Evolutionary conservation across 768 basidiomycete genomes (phyloP), one percentile per base, ranked within the genome.

Genomic region (Obba rivulosa): DNA sequence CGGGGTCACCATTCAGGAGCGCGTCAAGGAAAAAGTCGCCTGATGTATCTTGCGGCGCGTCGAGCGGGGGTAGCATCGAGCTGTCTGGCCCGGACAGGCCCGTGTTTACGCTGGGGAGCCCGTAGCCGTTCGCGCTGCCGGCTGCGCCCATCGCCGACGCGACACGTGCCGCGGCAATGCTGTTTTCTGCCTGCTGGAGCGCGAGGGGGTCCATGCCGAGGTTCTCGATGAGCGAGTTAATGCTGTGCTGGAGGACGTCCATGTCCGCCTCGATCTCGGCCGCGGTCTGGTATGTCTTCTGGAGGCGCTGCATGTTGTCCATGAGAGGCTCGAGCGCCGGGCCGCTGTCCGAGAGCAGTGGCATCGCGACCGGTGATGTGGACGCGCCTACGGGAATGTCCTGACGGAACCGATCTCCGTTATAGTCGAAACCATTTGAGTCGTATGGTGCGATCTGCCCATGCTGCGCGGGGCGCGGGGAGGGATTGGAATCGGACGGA

Each of bases 211-310:
- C 84, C 41, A 87, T 63, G 7, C 85, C 86, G 40, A 91, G 74
- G 41, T 76, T 76, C 53, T 85, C 74, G 24, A 92, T 85, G 51
- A 93, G 70, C 5, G 78, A 77, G 50, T 87, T 77, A 37, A 94
- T 81, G 50, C 78, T 81, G 11, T 67, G 69, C 52, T 85, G 79
- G 45, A 92, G 66, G 34, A 79, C 77, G 53, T 83, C 81, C 22
- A 92, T 86, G 48, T 88, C 85, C 40, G 76, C 74, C 50, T 83
- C 80, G 39, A 92, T 82, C 52, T 85, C 84, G 22, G 73, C 61
- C 0, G 87, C 71, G 28, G 70, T 74, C 41, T 71, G 76, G 72
- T 86, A 89, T 1, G 75, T 67, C 54, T 75, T 73, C 42, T 81
- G 73, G 43, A 85, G 62, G 25, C 71, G 65, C 2, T 73, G 69